phyloP scores from a whole-genome alignment of 139 green algal species.

The Chlorella ohadii region DNA sequence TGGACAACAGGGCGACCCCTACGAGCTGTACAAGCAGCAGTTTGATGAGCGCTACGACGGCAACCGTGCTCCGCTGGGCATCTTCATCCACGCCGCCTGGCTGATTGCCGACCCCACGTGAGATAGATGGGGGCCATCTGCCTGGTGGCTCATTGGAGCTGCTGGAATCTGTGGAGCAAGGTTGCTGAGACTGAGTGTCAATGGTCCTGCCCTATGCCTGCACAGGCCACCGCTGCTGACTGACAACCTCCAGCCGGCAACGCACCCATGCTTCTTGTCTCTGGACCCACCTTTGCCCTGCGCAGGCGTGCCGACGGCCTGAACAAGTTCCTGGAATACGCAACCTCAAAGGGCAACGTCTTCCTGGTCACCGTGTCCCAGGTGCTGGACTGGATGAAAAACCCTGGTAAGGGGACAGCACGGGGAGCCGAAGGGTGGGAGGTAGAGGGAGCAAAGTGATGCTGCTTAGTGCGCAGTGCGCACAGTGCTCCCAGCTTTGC shows the following conservation, averaged over 20 bases:
- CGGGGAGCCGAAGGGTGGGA: no score
- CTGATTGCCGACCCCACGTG: constrained; percentile 19
- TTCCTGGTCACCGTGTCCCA: constrained; percentile 30
- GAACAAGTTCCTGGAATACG: constrained; percentile 34
- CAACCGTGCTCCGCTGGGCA: constrained; percentile 42
- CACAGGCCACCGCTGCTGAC: no score
- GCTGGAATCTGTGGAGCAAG: no score
- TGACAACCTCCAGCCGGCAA: no score
- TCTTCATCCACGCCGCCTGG: constrained; percentile 41
- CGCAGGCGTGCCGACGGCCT: constrained; percentile 11
- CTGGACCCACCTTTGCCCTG: no score
- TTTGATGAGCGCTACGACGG: constrained; percentile 33
- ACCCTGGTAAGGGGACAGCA: background rate
- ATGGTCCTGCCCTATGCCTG: no score
- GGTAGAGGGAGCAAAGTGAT: no score
- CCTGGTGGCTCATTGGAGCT: no score
- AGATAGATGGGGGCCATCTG: background rate
- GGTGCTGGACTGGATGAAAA: constrained; percentile 44
- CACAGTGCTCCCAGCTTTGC: no score
- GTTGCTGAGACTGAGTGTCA: no score
- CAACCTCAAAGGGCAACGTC: constrained; percentile 9
- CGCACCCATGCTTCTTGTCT: no score
- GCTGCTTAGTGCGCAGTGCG: no score
- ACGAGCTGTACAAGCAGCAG: constrained; percentile 39
- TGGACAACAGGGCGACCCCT: constrained; percentile 17